A percentile compares a stretch with the other conserved stretches of the same genome.
Conservation (phyloP, 331 rosid genomes). For the Acacia pycnantha region DNA sequence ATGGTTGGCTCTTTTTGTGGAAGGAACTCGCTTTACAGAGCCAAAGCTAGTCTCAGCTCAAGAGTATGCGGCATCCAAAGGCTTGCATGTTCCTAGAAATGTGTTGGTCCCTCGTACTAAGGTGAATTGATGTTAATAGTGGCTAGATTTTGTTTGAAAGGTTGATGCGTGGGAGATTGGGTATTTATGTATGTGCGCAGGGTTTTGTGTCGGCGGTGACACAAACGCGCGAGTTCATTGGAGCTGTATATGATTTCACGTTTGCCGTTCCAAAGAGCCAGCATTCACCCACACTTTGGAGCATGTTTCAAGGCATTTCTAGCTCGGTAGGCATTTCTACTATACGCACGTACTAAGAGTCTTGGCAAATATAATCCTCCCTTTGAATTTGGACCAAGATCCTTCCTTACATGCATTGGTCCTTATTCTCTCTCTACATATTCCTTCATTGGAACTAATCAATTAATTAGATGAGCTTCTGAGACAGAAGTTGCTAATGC, state of each 20-base stretch:
- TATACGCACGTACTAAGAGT: slow-evolving; percentile 6
- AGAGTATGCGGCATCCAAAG: slow-evolving; percentile 74
- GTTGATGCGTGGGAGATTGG: neutral
- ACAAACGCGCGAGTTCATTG: slow-evolving; percentile 54
- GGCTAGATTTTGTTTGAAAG: neutral
- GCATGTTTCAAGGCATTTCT: slow-evolving; percentile 60
- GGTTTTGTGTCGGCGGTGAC: slow-evolving; percentile 81
- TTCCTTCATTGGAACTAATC: neutral
- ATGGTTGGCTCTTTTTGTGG: slow-evolving; percentile 89
- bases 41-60: slow-evolving; percentile 70
- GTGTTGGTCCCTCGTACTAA: slow-evolving; percentile 89
- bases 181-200: slow-evolving; percentile 23
- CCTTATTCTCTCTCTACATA: neutral
- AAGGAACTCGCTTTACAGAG: slow-evolving; percentile 87
- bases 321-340: slow-evolving; percentile 50
- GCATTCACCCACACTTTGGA: slow-evolving; percentile 68
- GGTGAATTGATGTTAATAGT: slow-evolving; percentile 37
- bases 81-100: slow-evolving; percentile 69
- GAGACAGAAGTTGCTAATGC: neutral
- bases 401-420: neutral
- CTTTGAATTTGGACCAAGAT: neutral
- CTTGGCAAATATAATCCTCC: neutral
- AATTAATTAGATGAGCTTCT: no score
- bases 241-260: slow-evolving; percentile 81
- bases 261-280: slow-evolving; percentile 51